These are phyloP conservation scores for Aspergillus saccharolyticus DNA, from an alignment of 495 filamentous ascomycete genomes.

Conservation along the genomic window DNA sequence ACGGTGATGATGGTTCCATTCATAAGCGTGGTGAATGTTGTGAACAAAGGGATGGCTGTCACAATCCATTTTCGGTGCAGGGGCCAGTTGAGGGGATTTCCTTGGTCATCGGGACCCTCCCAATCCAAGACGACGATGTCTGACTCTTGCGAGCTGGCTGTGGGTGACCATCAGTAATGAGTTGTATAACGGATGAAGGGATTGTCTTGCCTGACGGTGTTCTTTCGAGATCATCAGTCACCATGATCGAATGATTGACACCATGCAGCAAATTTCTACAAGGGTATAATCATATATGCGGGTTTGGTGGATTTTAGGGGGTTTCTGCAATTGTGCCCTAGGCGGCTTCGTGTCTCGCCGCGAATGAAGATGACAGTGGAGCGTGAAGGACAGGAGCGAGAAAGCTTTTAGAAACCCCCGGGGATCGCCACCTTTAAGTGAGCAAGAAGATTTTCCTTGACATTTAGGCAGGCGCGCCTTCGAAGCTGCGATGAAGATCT, in stretches of 20 bases:
- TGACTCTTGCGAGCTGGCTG: not conserved
- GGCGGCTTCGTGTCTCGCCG: not conserved
- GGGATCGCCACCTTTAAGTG: not conserved
- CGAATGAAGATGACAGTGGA: not conserved
- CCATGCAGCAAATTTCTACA: not conserved
- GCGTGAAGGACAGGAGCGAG: not conserved
- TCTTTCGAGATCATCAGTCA: not conserved
- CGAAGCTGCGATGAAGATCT: not conserved
- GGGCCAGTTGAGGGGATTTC: constrained; percentile 60
- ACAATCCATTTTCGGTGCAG: constrained; percentile 35
- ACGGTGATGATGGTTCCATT: constrained; percentile 42
- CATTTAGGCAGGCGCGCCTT: too few relatives aligned
- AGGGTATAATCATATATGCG: not conserved
- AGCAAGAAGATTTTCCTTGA: not conserved
- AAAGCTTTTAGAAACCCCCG: not conserved
- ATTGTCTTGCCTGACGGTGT: not conserved
- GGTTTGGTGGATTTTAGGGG: not conserved
- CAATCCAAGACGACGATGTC: constrained; percentile 33
- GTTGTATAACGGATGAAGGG: not conserved
- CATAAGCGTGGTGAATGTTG: constrained; percentile 33
- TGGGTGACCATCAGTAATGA: not conserved
- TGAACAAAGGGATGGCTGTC: constrained; percentile 21
- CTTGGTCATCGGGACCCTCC: constrained; percentile 47
- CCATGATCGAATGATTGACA: not conserved
- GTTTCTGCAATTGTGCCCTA: not conserved